A percentile compares a stretch with the other conserved stretches of the same genome.
phyloP scores from a whole-genome alignment of 2,329 filamentous ascomycete genomes.

The Penicillium hordei region DNA sequence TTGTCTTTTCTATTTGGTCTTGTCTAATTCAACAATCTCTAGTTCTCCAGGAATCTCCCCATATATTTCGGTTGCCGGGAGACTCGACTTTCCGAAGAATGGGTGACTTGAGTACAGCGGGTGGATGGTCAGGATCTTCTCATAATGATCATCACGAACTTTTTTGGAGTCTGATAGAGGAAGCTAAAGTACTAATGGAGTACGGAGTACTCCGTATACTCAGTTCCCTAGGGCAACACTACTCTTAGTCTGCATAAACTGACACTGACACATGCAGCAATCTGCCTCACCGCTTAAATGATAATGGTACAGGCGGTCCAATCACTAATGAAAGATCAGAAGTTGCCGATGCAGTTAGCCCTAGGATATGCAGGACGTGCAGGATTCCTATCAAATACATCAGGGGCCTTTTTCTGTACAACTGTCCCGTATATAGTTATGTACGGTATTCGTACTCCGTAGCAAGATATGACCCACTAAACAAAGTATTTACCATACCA shows the following conservation, averaged over 20 bases:
- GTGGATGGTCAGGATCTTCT: background rate
- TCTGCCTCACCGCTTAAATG: background rate
- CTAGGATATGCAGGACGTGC: conserved; percentile 1
- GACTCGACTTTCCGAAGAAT: background rate
- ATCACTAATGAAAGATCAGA: background rate
- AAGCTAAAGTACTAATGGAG: background rate
- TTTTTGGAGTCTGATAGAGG: background rate
- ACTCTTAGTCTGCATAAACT: background rate
- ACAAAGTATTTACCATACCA: conserved; percentile 11
- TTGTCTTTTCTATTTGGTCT: background rate
- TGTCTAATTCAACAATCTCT: background rate
- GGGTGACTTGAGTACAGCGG: background rate
- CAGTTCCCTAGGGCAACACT: background rate
- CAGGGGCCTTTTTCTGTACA: too few relatives aligned
- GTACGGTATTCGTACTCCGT: too few relatives aligned
- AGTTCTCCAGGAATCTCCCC: background rate
- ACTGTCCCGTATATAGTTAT: too few relatives aligned
- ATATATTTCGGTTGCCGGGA: background rate
- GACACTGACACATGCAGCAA: conserved; percentile 3
- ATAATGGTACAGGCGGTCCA: background rate
- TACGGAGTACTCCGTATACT: background rate
- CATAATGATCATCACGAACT: background rate
- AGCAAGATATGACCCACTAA: background rate
- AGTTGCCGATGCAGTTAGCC: background rate
- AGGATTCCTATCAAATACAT: background rate